A percentile compares a stretch with the other conserved stretches of the same genome.
phyloP scores from a whole-genome alignment of 2,329 filamentous ascomycete species.

The Fusarium abutilonis region DNA sequence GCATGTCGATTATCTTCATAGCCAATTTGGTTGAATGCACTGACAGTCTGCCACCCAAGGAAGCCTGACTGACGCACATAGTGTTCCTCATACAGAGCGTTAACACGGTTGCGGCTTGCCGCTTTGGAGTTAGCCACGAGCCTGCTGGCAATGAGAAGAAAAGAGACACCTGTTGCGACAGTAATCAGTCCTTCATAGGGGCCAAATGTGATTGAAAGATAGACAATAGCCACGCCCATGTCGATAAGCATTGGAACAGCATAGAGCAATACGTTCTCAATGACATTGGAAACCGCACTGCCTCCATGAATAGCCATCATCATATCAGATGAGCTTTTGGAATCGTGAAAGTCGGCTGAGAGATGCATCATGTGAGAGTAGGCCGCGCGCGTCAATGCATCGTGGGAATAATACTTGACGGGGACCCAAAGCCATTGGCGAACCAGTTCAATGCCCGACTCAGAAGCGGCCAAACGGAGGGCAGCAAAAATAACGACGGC shows the following conservation, averaged over 20 bases:
- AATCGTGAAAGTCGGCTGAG: slow-evolving; percentile 70
- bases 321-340: slow-evolving; percentile 68
- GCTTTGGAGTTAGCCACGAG: slow-evolving; percentile 62
- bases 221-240: slow-evolving; percentile 66
- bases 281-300: slow-evolving; percentile 62
- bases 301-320: slow-evolving; percentile 66
- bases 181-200: slow-evolving; percentile 72
- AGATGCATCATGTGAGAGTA: slow-evolving; percentile 69
- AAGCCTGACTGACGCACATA: slow-evolving; percentile 66
- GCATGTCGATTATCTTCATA: slow-evolving; percentile 66
- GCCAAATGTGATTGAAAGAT: slow-evolving; percentile 67
- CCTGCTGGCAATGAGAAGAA: slow-evolving; percentile 63
- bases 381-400: slow-evolving; percentile 63
- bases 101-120: slow-evolving; percentile 61
- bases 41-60: slow-evolving; percentile 68
- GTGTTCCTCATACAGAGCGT: slow-evolving; percentile 65
- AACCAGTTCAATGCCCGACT: slow-evolving; percentile 64
- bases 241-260: slow-evolving; percentile 70
- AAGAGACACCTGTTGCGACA: slow-evolving; percentile 65
- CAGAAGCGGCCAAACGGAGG: slow-evolving; percentile 63
- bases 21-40: slow-evolving; percentile 67
- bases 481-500: slow-evolving; percentile 63
- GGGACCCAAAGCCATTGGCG: slow-evolving; percentile 67
- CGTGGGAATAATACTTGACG: slow-evolving; percentile 66
- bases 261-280: slow-evolving; percentile 68